Base-by-base conservation (phyloP, 768 basidiomycete genomes). In the Leccinum disarticulatum region DNA sequence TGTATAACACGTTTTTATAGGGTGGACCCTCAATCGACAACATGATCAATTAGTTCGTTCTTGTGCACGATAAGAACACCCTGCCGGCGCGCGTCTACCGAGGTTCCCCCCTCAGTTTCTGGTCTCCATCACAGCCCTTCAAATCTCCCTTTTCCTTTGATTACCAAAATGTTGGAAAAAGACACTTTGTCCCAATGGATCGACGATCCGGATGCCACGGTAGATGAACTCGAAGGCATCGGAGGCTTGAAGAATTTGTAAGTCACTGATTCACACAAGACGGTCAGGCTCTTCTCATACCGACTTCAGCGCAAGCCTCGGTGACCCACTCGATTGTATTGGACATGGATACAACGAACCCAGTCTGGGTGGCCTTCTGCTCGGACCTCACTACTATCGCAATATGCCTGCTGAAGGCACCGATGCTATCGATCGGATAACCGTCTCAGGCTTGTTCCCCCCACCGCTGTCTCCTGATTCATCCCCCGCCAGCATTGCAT, bases 21-120 rank as follows among this genome's bases (percentile, higher is more conserved):
- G 69, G 70, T 71, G 72, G 71, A 75, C 72, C 73, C 73, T 55
- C 72, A 72, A 70, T 62, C 55, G 60, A 72, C 55, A 73, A 73
- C 64, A 73, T 33, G 43, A 61, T 66, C 64, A 70, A 64, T 68
- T 60, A 68, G 48, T 43, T 56, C 35, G 48, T 55, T 64, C 58
- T 38, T 6, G 57, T 64, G 51, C 56, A 54, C 43, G 72, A 73
- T 73, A 73, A 73, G 73, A 74, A 72, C 55, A 28, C 53, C 61
- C 49, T 57, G 54, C 52, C 43, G 14, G 19, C n/a, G 60, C 52
- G 73, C 66, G 62, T 56, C 61, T 62, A 35, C 25, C 28, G 31
- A 55, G 4, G 4, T 55, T 25, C 43, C 30, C 58, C 27, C 64
- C 48, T 52, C 55, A 51, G 10, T 41, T 31, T 25, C 8, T 49